Evolutionary conservation across 2,329 filamentous ascomycete genomes (phyloP), one percentile per base, ranked within the genome.

Genomic region (Gremmenia infestans): DNA sequence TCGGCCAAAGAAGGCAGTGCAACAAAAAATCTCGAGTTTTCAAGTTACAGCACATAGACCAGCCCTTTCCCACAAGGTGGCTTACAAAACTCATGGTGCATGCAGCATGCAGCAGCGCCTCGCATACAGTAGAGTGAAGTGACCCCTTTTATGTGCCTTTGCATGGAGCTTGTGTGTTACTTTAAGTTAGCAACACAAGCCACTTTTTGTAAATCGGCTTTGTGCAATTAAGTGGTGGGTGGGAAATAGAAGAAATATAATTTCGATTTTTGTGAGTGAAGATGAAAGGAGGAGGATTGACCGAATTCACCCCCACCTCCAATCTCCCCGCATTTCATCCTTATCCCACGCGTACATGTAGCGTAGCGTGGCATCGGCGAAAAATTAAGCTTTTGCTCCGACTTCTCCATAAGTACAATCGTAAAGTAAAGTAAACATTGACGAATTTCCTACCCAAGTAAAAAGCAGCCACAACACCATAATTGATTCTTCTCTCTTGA

Each of bases 341-440:
- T 17, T 40, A 40, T 17, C 19, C 19, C 19, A 22, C 19, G 19
- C 17, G 37, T 17, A 25, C 23, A 25, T 3, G 23, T 25, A 25
- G 19, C 19, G 19, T 22, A 22, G 19, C 23, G 4, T 25, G 6
- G 28, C 28, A 11, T 32, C 28, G 28, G 28, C 28, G 28, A 11
- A 32, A 32, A 49, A 37, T 49, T 54, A 54, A 54, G 47, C 46
- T 54, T 55, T 52, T 43, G 49, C 23, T 35, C 46, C 54, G 50
- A 43, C 48, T 50, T 49, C 48, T 52, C 49, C 19, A 7, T 22
- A 32, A 1, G 5, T 22, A 25, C 25, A 28, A 32, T 28, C 48
- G 37, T 23, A n/a, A n/a, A n/a, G n/a, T n/a, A 49, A 56, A 50
- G 54, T 56, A 56, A 56, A 56, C 54, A 56, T 36, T 47, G 28